These are phyloP conservation scores for Silene vulgaris DNA, from an alignment of 179 eudicot species.

Conservation along the genomic window DNA sequence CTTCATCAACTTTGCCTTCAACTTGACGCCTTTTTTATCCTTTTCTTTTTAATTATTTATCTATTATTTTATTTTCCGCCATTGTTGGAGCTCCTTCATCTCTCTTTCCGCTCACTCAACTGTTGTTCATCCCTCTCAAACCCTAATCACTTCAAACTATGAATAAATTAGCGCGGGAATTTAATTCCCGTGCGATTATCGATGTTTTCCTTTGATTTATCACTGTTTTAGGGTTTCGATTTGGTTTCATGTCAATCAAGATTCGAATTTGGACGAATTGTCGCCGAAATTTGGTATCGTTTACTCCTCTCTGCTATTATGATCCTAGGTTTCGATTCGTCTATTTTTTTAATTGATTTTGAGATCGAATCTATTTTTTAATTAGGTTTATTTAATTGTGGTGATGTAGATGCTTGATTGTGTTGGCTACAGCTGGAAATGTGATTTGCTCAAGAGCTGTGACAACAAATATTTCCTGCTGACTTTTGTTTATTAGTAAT, in stretches of 20 bases:
- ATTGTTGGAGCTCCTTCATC: neutral
- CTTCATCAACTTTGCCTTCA: neutral
- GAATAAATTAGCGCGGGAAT: no score
- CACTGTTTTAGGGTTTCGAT: neutral
- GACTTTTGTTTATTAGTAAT: neutral
- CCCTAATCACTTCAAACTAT: neutral
- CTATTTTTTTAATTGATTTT: neutral
- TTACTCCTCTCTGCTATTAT: neutral
- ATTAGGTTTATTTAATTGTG: neutral
- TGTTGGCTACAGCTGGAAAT: constrained; percentile 10
- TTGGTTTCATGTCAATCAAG: neutral
- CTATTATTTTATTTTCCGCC: neutral
- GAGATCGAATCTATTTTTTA: neutral
- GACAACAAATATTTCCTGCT: neutral
- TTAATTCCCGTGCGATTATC: no score
- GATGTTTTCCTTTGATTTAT: no score
- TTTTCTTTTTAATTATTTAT: neutral
- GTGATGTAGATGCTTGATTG: constrained; percentile 8
- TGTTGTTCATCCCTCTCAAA: neutral
- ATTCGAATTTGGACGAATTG: neutral
- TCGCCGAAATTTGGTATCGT: neutral
- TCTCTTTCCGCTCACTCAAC: neutral
- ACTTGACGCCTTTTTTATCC: neutral
- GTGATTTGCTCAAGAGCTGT: constrained; percentile 1
- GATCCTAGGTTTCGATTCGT: neutral